Percentiles rank a stretch among this genome's conserved stretches.
Conservation (phyloP, 495 filamentous ascomycete species). For the Schizothecium vesticola region DNA sequence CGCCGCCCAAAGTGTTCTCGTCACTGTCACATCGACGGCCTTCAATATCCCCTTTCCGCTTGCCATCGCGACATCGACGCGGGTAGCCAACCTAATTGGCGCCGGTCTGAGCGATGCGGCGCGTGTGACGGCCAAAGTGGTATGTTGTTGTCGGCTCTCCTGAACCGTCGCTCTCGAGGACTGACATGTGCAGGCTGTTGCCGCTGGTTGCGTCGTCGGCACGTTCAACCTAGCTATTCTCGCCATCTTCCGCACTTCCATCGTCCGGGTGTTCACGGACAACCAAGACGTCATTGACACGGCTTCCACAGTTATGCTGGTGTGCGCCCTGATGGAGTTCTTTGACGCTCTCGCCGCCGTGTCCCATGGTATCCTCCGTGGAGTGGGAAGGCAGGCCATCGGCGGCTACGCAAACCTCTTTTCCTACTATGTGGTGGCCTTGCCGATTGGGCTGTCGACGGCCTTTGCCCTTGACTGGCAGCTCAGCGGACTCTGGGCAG, state of each 20-base stretch:
- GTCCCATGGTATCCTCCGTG: conserved; percentile 73
- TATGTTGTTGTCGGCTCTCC: conserved; percentile 12
- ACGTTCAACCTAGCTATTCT: conserved; percentile 62
- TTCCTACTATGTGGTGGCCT: conserved; percentile 71
- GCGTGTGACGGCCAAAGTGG: conserved; percentile 56
- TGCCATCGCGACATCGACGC: conserved; percentile 49
- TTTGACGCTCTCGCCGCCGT: conserved; percentile 68
- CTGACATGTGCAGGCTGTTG: conserved; percentile 15
- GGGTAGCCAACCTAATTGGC: conserved; percentile 53
- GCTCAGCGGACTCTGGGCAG: conserved; percentile 66
- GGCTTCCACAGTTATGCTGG: conserved; percentile 60
- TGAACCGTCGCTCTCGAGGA: background rate
- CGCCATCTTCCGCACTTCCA: conserved; percentile 41
- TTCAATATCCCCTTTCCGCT: conserved; percentile 55
- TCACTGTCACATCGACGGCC: conserved; percentile 41
- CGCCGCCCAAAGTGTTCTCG: conserved; percentile 48
- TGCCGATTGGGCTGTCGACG: conserved; percentile 68
- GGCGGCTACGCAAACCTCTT: conserved; percentile 74
- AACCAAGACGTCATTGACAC: conserved; percentile 66
- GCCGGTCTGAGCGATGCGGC: conserved; percentile 60
- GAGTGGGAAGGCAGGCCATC: conserved; percentile 69
- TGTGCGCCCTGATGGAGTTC: conserved; percentile 73
- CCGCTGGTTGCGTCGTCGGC: conserved; percentile 48
- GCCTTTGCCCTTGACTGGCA: conserved; percentile 64
- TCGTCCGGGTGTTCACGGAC: conserved; percentile 66